Base-by-base conservation (phyloP, 2,329 filamentous ascomycete species). In the Triangularia setosa region DNA sequence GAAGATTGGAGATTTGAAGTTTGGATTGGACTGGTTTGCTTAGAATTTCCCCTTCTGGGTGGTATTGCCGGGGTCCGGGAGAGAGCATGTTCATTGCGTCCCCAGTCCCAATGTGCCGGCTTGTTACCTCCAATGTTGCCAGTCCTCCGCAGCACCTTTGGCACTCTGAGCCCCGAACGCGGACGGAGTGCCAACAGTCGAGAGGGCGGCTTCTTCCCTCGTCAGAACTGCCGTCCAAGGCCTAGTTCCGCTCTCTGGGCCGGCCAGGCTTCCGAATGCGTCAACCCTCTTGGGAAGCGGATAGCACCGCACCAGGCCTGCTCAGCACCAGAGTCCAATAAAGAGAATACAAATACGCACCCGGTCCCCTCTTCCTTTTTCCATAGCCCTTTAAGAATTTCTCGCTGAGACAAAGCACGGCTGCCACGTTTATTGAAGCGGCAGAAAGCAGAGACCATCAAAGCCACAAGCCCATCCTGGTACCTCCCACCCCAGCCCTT, bases 271-370 rank as follows among this genome's bases (percentile, higher is more conserved):
- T 71, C 69, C 69, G 69, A 71, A 71, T 68, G 66, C 69, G 67
- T 69, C 65, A 66, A 65, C 14, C 56, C 61, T 35, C 62, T 61
- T 52, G 60, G 60, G 28, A 27, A 54, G 55, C 62, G 64, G 59
- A 64, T 63, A 63, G 59, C 52, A 68, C 59, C 65, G 35, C 61
- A 66, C 52, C 63, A 25, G 44, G 55, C 28, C 62, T 59, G 58
- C 59, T 54, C 58, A 58, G 52, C 44, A 24, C 53, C 44, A 59
- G 28, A 55, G 16, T 16, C 25, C 33, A 65, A 69, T 69, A 70
- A 70, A 71, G 70, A 71, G 64, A 53, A 67, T 69, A 70, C 68
- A 71, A 69, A 71, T 69, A 71, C 68, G 68, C 61, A 64, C 24
- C 66, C 64, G 58, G 62, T 33, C 52, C 60, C 64, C 64, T 61